Percentiles rank a stretch among this genome's conserved stretches.
phyloP scores from a whole-genome alignment of 345 rosid species.

The Salix caprea region DNA sequence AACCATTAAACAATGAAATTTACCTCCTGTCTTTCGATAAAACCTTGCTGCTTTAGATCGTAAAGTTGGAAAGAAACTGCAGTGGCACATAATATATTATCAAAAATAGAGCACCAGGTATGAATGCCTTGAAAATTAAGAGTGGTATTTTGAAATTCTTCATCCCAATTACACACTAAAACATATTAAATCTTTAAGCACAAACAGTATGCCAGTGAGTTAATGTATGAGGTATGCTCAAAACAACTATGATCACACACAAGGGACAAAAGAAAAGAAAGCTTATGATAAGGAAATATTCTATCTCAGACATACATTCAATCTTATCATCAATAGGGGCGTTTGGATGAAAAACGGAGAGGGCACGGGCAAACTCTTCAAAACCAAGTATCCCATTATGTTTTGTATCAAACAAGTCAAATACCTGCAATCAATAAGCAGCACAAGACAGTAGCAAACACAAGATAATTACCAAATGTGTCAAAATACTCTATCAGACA shows the following conservation, averaged over 20 bases:
- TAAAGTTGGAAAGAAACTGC: slow-evolving; percentile 96
- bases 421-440: slow-evolving; percentile 53
- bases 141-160: neutral
- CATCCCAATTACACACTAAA: neutral
- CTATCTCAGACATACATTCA: slow-evolving; percentile 48
- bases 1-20: neutral
- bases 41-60: slow-evolving; percentile 99
- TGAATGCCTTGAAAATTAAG: neutral
- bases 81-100: slow-evolving; percentile 8
- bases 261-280: neutral
- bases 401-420: slow-evolving; percentile 92
- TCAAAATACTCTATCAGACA: neutral
- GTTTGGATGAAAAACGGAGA: slow-evolving; percentile 95
- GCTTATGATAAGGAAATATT: neutral
- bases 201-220: neutral
- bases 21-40: slow-evolving; percentile 98
- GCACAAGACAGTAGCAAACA: neutral
- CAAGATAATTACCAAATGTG: neutral
- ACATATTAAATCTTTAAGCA: neutral
- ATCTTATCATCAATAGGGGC: slow-evolving; percentile 95
- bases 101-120: neutral
- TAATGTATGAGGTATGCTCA: neutral
- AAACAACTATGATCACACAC: neutral
- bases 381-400: slow-evolving; percentile 97
- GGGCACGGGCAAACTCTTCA: slow-evolving; percentile 98